Evolutionary conservation across 1,284 basidiomycete species (phyloP).

Genomic region (Cystobasidium pallidum): DNA sequence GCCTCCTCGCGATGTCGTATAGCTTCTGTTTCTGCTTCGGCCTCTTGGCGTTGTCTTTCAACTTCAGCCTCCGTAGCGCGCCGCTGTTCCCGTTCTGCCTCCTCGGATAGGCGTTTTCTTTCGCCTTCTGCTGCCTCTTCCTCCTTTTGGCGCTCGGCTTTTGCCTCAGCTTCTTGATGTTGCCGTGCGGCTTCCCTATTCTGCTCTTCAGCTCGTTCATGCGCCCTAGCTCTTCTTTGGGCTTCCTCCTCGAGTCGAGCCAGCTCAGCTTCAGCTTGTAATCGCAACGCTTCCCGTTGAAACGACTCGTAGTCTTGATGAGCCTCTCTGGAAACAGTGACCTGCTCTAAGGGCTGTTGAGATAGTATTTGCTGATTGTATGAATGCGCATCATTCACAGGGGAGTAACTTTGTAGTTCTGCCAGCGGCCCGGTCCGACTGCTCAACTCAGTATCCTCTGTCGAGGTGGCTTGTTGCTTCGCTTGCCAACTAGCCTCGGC

Average conservation of each 20-base stretch:
- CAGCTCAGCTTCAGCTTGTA: neutral
- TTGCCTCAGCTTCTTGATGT: conserved; percentile 5
- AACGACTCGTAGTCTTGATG: neutral
- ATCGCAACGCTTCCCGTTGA: neutral
- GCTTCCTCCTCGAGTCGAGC: conserved; percentile 12
- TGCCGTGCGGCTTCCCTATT: neutral
- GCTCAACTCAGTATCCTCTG: neutral
- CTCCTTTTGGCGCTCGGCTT: conserved; percentile 1
- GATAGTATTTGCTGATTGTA: neutral
- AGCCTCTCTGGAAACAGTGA: too few relatives aligned
- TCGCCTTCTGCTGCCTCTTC: too few relatives aligned
- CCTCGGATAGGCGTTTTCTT: too few relatives aligned
- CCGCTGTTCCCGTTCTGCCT: conserved; percentile 1
- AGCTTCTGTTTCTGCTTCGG: conserved; percentile 1
- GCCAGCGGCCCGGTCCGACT: neutral
- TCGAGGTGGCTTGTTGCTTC: neutral
- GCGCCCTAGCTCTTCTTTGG: neutral
- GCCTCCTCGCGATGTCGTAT: neutral
- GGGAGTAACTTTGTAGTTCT: neutral
- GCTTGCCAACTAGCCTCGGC: conserved; percentile 35
- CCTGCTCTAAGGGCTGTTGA: too few relatives aligned
- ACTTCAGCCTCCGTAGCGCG: neutral
- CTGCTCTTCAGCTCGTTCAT: neutral
- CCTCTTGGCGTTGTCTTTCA: neutral
- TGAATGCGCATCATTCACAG: neutral